Evolutionary conservation across 2,329 filamentous ascomycete genomes (phyloP), one percentile per base, ranked within the genome.

Genomic region (Alternaria arborescens): DNA sequence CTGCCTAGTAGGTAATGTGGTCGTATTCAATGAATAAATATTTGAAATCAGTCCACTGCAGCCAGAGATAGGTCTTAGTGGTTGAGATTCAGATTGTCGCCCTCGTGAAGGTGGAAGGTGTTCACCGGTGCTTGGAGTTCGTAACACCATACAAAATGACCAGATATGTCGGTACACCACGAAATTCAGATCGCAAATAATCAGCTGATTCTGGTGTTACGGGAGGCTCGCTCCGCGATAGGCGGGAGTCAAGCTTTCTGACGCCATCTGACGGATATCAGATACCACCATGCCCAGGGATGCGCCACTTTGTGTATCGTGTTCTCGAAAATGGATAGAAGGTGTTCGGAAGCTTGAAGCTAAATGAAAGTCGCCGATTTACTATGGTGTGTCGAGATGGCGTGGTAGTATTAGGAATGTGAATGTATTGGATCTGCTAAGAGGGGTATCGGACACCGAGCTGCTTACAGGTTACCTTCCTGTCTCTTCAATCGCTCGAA

Each of bases 401-500:
- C 11, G 1, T 20, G 14, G 6, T 7, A 20, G 10, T 26, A 26
- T 34, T 22, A 22, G 18, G 20, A 10, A 34, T 11, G 30, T 28
- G 44, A 16, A 11, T 28, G 22, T 30, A n/a, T 52, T n/a, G 34
- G 34, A 52, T 36, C 20, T 8, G n/a, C 20, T 26, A 26, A 18
- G 20, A 36, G 20, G 14, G 16, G 5, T 38, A 8, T 41, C 34
- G 2, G 34, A 52, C 6, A 40, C 40, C 22, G 22, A 5, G 28
- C 34, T n/a, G 34, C 32, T 52, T 52, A 70, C 5, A 69, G 55
- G 41, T 52, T 69, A 6, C 71, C 74, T 32, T 77, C 74, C 63
- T 78, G 75, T 57, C 71, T 80, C 79, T 87, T 87, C 56, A 91
- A 83, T 70, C 83, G 82, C 63, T 87, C 81, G 75, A 94, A 91